A percentile compares a stretch with the other conserved stretches of the same genome.
Conservation (phyloP, 2,329 filamentous ascomycete genomes). For the Aureobasidium leucospermi region DNA sequence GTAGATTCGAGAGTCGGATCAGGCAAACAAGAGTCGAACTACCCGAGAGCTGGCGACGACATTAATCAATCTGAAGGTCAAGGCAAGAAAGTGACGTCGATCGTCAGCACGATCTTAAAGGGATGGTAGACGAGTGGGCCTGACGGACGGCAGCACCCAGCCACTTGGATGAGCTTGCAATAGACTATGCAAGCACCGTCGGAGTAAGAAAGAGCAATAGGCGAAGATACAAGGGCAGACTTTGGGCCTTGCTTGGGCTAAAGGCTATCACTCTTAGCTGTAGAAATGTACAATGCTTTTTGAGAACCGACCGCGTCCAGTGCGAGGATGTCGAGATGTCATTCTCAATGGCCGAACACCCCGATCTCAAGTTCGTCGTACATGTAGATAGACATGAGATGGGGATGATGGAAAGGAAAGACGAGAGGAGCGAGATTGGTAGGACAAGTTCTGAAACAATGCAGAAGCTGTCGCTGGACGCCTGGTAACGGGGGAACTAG, state of each 20-base stretch:
- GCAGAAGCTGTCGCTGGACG: constrained; percentile 12
- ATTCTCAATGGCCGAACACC: too few relatives aligned
- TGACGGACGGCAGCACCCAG: constrained; percentile 12
- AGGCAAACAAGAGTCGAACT: background rate
- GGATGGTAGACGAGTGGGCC: constrained; percentile 8
- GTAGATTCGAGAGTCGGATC: background rate
- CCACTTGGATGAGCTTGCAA: constrained; percentile 8
- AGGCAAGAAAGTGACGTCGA: constrained; percentile 10
- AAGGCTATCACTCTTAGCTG: too few relatives aligned
- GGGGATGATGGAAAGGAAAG: background rate
- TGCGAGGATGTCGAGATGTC: too few relatives aligned
- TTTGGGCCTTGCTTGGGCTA: background rate
- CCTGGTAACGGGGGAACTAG: constrained; percentile 9
- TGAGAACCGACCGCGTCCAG: too few relatives aligned
- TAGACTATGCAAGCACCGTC: constrained; percentile 4
- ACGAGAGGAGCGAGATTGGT: constrained; percentile 9
- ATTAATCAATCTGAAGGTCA: constrained; percentile 9
- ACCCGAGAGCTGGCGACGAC: constrained; percentile 2
- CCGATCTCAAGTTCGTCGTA: too few relatives aligned
- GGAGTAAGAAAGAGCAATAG: constrained; percentile 6
- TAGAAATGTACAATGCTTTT: too few relatives aligned
- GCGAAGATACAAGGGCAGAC: background rate
- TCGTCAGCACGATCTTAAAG: constrained; percentile 10
- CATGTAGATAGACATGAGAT: too few relatives aligned
- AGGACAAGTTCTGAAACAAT: constrained; percentile 11